Base-by-base conservation (phyloP, 2,329 filamentous ascomycete species). In the Cadophora luteo-olivacea region DNA sequence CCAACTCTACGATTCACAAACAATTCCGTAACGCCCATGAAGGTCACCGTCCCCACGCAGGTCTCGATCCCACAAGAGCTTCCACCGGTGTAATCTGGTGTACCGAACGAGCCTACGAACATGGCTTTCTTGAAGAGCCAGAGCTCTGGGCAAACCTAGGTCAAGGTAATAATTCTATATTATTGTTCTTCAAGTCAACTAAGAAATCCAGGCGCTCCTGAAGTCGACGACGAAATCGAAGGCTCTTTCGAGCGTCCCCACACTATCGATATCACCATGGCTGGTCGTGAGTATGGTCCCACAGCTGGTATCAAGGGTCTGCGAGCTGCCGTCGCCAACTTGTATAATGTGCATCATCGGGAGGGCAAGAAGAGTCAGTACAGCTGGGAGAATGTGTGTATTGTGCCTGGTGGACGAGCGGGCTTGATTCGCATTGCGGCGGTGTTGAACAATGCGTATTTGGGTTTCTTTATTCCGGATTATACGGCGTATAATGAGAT, bases 401-500 rank as follows among this genome's bases (percentile, higher is more conserved):
- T 98, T 79, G 95, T 98, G 3, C 95, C 95, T 57, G 94, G 94
- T 80, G 95, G 95, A 49, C 89, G 95, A 75, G 95, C 95, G 41
- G 95, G 95, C 61, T 84, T 98, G 81, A 97, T 97, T 79, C 89
- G 95, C 75, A 97, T 98, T 79, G 95, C 95, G 24, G 95, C 95
- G 63, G 94, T 98, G 6, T 82, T 98, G 74, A 95, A 95, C 72
- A 97, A 97, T 79, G 91, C 94, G 66, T 97, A 97, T 78, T 85
- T 97, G 71, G 93, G 91, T 52, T 97, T 97, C 86, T 97, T 97
- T 81, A 92, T 97, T 78, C 93, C 93, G 57, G 92, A 97, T 80
- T 97, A 97, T 82, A 97, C 94, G 3, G 95, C 95, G 1, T 98
- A 98, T 84, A 97, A 97, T 78, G 94, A 97, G 84, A 97, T 98